Evolutionary conservation across 2,329 filamentous ascomycete genomes (phyloP).

Genomic region (Arthrobotrys musiformis): DNA sequence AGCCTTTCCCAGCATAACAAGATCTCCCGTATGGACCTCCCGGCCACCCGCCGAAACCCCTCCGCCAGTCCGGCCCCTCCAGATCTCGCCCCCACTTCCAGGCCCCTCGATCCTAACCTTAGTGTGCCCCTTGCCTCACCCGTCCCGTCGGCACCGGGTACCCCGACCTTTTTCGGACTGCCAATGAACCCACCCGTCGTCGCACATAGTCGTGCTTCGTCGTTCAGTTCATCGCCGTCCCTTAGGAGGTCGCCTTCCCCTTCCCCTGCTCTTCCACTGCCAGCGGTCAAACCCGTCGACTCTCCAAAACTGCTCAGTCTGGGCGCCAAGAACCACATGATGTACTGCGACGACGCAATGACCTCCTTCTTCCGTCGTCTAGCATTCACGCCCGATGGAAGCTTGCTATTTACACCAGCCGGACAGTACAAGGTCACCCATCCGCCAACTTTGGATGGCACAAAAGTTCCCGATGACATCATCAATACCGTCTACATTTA

Average conservation of each 20-base stretch:
- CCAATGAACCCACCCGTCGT: conserved; percentile 94
- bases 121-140: conserved; percentile 78
- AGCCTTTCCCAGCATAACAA: conserved; percentile 81
- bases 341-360: conserved; percentile 96
- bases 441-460: conserved; percentile 72
- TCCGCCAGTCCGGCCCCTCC: conserved; percentile 92
- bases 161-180: conserved; percentile 85
- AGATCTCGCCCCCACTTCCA: conserved; percentile 76
- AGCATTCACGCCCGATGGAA: conserved; percentile 94
- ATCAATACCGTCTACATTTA: conserved; percentile 99
- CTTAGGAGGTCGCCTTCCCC: conserved; percentile 89
- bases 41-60: conserved; percentile 80
- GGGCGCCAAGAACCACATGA: conserved; percentile 82
- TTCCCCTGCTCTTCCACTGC: conserved; percentile 90
- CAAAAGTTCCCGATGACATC: conserved; percentile 82
- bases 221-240: conserved; percentile 81
- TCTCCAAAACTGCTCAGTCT: conserved; percentile 80
- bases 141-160: conserved; percentile 88
- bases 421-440: conserved; percentile 91
- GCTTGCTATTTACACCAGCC: conserved; percentile 89
- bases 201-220: conserved; percentile 92
- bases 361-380: conserved; percentile 96
- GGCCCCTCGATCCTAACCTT: conserved; percentile 65
- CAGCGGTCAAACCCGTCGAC: conserved; percentile 93
- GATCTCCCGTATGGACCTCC: conserved; percentile 92